Conservation (phyloP, 2,329 filamentous ascomycete genomes). For the Mollisiaceae sp. region DNA sequence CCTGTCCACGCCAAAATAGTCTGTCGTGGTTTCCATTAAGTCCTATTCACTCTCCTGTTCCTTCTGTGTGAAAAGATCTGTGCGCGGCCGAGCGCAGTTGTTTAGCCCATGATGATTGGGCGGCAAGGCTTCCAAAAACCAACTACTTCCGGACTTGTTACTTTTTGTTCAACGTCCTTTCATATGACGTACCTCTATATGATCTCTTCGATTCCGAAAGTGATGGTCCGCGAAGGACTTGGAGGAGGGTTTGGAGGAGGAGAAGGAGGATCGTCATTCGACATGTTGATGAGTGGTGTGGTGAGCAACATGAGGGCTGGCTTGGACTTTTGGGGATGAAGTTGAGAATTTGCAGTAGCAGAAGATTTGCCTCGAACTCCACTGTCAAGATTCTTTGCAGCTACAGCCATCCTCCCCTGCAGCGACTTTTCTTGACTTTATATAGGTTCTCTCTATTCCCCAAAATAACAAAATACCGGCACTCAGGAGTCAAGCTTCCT, state of each 20-base stretch:
- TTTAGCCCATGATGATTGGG: not conserved
- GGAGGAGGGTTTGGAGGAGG: constrained; percentile 48
- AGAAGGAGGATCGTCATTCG: constrained; percentile 46
- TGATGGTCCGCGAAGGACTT: constrained; percentile 39
- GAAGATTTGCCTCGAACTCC: not conserved
- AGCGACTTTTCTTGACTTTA: not conserved
- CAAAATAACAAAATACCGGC: not conserved
- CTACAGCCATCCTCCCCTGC: constrained; percentile 18
- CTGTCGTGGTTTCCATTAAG: constrained; percentile 4
- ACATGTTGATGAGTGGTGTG: constrained; percentile 33
- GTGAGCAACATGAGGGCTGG: constrained; percentile 1
- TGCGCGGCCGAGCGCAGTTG: not conserved
- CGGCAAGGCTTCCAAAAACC: constrained; percentile 7
- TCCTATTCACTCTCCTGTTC: constrained; percentile 11
- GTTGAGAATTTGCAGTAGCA: not conserved
- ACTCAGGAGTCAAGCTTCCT: constrained; percentile 1
- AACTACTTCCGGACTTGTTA: not conserved
- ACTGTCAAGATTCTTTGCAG: constrained; percentile 14
- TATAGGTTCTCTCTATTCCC: not conserved
- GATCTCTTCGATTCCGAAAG: constrained; percentile 13
- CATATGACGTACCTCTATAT: constrained; percentile 20
- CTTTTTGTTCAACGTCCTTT: not conserved
- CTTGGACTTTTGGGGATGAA: not conserved
- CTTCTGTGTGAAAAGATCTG: constrained; percentile 2
- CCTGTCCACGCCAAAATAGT: not conserved